phyloP scores from a whole-genome alignment of 2,329 filamentous ascomycete species.

The Colletotrichum phormii region DNA sequence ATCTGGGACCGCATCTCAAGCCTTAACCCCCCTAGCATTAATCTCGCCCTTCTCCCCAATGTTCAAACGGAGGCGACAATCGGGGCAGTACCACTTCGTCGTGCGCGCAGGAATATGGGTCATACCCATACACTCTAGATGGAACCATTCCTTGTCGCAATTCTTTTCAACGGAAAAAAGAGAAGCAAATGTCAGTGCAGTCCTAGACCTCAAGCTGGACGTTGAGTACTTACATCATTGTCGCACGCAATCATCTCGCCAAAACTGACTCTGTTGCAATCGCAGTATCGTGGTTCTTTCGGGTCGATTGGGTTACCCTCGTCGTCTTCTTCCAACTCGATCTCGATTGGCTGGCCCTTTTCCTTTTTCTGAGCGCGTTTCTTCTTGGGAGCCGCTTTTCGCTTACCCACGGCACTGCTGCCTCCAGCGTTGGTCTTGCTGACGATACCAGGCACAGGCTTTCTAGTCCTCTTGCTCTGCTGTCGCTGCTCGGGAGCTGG shows the following conservation, averaged over 20 bases:
- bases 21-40: slow-evolving; percentile 67
- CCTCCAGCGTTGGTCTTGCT: slow-evolving; percentile 71
- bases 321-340: slow-evolving; percentile 71
- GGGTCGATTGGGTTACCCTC: slow-evolving; percentile 79
- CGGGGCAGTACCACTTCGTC: slow-evolving; percentile 87
- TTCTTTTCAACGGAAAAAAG: slow-evolving; percentile 54
- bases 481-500: slow-evolving; percentile 61
- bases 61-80: slow-evolving; percentile 73
- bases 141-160: slow-evolving; percentile 88
- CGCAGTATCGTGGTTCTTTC: slow-evolving; percentile 80
- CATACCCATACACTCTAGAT: slow-evolving; percentile 81
- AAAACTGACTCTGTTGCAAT: slow-evolving; percentile 83
- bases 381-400: slow-evolving; percentile 78
- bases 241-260: slow-evolving; percentile 88
- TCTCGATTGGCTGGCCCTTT: slow-evolving; percentile 55
- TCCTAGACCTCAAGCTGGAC: slow-evolving; percentile 1
- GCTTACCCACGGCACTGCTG: slow-evolving; percentile 76
- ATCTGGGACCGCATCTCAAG: slow-evolving; percentile 41
- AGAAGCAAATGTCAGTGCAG: slow-evolving; percentile 26
- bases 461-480: slow-evolving; percentile 70
- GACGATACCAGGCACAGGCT: slow-evolving; percentile 79
- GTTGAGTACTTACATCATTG: slow-evolving; percentile 72
- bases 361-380: slow-evolving; percentile 61
- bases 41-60: slow-evolving; percentile 74
- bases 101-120: slow-evolving; percentile 75